Evolutionary conservation across 2,329 filamentous ascomycete species (phyloP), one percentile per base, ranked within the genome.

Genomic region (Cercospora zeae-maydis): DNA sequence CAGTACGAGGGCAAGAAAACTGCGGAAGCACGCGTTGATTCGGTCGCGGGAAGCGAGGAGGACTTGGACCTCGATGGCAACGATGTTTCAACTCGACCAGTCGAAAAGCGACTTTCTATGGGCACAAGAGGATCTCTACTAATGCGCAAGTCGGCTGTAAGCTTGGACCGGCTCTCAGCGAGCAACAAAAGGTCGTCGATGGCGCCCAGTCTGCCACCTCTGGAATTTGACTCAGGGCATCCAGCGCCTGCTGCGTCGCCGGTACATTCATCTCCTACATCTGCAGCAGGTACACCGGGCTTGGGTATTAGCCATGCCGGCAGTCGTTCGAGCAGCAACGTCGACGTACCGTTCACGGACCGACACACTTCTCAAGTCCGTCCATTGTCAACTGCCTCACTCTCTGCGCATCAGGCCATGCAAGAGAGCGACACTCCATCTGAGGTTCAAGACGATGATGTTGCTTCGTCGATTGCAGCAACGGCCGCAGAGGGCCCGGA

Each of bases 1-100:
- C 80, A 84, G 1, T 95, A 96, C 68, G 81, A 89, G 57, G 63
- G 60, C 66, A 85, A 84, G 61, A 69, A 75, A 47, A 64, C 62
- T 19, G 72, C 72, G 14, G 56, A 66, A n/a, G 66, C 71, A n/a
- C 76, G 72, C 68, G 77, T 76, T 13, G 81, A 83, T 33, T 88
- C 83, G 0, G 84, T 81, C 21, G 71, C 69, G 52, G 63, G 63
- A 9, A 62, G 58, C 33, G 56, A 55, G 36, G 62, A 64, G 24
- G 58, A 54, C 36, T 59, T 42, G 47, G 54, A 24, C 13, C 34
- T 42, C n/a, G 58, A 61, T 36, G 51, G 57, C 21, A n/a, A 27
- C 54, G 47, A 62, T 42, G 58, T 61, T 16, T 52, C 39, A 30
- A 59, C 62, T 34, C 42, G 31, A 16, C 7, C 59, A 42, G 45